Evolutionary conservation across 306 rosid species (phyloP), one percentile per base, ranked within the genome.

Genomic region (Trifolium dubium): DNA sequence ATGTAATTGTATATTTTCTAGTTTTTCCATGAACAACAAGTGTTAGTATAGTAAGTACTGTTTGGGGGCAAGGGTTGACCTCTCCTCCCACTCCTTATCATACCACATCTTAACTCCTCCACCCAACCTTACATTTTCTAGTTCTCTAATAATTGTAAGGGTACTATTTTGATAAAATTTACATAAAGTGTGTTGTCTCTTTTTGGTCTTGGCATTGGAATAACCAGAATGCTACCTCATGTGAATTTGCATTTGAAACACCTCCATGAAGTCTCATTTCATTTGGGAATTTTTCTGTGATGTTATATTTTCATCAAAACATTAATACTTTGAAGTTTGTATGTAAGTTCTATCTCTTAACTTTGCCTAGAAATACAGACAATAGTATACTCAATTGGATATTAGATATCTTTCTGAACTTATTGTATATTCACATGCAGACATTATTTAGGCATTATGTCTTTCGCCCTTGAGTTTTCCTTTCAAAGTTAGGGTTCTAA

Each of bases 201-300:
- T 62, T 32, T 46, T 74, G 56, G 39, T 51, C 4, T 39, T 75
- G 49, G 41, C 31, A 32, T 51, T 72, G 77, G 18, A 53, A 44
- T 76, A 47, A 63, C 68, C 64, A 55, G 29, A 55, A 51, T 55
- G 39, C 72, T 58, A 63, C 39, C 40, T 14, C 47, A 19, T 12
- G 63, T 61, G 71, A 40, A 51, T 39, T 61, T 82, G 56, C 32
- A 19, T 46, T 61, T 63, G 70, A 69, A 69, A 75, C 60, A 30
- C 73, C 15, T 69, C 40, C 8, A 0, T 47, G 13, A 17, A 68
- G 29, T 64, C 64, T 19, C 31, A 44, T 39, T 71, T 23, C 56
- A 72, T 64, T 50, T 71, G 18, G 66, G 30, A n/a, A 78, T n/a
- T n/a, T 64, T 40, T 37, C 28, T 60, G n/a, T 56, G 10, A 30